A percentile compares a stretch with the other conserved stretches of the same genome.
Evolutionary conservation across 495 filamentous ascomycete genomes (phyloP).

Genomic region (Glonium stellatum): DNA sequence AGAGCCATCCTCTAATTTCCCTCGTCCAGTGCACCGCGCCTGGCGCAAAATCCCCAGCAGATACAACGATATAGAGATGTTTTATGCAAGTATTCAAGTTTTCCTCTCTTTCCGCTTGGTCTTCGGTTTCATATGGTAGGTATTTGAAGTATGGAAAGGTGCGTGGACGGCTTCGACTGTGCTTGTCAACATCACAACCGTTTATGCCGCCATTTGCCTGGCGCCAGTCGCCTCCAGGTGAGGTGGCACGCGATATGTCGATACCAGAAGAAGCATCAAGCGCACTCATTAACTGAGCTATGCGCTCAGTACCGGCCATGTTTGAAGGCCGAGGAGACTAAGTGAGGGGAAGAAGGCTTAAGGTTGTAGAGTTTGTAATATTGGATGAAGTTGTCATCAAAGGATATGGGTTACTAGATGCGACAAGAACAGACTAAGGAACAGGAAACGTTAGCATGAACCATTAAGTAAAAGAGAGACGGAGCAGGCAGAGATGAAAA

Average conservation of each 20-base stretch:
- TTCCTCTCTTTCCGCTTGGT: slow-evolving; percentile 60
- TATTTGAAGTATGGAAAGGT: slow-evolving; percentile 88
- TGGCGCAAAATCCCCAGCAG: slow-evolving; percentile 87
- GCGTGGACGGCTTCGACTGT: slow-evolving; percentile 67
- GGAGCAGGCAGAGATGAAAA: slow-evolving; percentile 2
- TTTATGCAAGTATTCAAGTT: slow-evolving; percentile 80
- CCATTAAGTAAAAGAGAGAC: slow-evolving; percentile 8
- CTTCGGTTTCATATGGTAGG: slow-evolving; percentile 81
- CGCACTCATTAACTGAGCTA: slow-evolving; percentile 29
- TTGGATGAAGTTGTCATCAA: not conserved
- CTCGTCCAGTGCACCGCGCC: slow-evolving; percentile 96
- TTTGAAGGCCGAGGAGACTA: not conserved
- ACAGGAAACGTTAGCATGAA: slow-evolving; percentile 13
- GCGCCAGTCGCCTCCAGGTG: slow-evolving; percentile 56
- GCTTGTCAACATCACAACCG: slow-evolving; percentile 43
- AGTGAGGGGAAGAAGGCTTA: not conserved
- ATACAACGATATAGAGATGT: slow-evolving; percentile 83
- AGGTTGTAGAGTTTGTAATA: slow-evolving; percentile 3
- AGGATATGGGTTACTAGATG: slow-evolving; percentile 12
- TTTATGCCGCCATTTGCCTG: slow-evolving; percentile 45
- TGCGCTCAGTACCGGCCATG: slow-evolving; percentile 35
- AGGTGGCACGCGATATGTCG: slow-evolving; percentile 57
- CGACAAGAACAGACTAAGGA: not conserved
- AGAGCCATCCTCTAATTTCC: slow-evolving; percentile 90
- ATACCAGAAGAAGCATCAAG: slow-evolving; percentile 28